Base-by-base conservation (phyloP, 495 filamentous ascomycete genomes). In the Aspergillus egyptiacus region DNA sequence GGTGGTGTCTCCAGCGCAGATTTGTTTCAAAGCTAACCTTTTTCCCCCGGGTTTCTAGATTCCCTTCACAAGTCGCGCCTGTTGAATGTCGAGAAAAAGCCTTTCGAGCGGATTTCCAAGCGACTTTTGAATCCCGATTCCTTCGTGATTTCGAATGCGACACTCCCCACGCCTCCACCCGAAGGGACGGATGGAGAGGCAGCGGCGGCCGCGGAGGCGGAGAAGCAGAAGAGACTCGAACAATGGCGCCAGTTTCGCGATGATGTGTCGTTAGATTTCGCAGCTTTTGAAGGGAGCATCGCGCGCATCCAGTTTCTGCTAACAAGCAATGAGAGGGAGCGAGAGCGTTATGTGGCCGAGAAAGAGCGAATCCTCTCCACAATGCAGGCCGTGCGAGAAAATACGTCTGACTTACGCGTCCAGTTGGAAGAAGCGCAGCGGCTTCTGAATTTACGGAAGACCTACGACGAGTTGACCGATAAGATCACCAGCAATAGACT, bases 1-100 rank as follows among this genome's bases (percentile, higher is more conserved):
- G 58, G 31, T 56, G 41, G 27, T 30, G 37, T n/a, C n/a, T n/a
- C 50, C 34, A 27, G 28, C 42, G 3, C 54, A 35, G 55, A 28
- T 47, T 55, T 48, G 42, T 30, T 41, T 48, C 50, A 25, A 11
- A 34, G 32, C 44, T 53, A 40, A 48, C 33, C 43, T 55, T 65
- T 53, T 56, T 50, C 40, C 32, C 41, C n/a, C n/a, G n/a, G n/a
- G n/a, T n/a, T 31, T 46, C 27, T 57, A 82, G 90, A 94, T 65
- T 80, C 87, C 34, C 83, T 96, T 22, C 91, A 96, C 75, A 94
- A 91, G 62, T 77, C 80, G 28, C 93, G 93, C 19, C 87, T 96
- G 18, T 79, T 97, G 27, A 84, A 83, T 56, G 85, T 96, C 55
- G 93, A 98, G 75, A 86, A 94, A 60, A 89, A 89, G 43, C 89